Evolutionary conservation across 495 filamentous ascomycete genomes (phyloP), one percentile per base, ranked within the genome.

Genomic region (Articulospora tetracladia): DNA sequence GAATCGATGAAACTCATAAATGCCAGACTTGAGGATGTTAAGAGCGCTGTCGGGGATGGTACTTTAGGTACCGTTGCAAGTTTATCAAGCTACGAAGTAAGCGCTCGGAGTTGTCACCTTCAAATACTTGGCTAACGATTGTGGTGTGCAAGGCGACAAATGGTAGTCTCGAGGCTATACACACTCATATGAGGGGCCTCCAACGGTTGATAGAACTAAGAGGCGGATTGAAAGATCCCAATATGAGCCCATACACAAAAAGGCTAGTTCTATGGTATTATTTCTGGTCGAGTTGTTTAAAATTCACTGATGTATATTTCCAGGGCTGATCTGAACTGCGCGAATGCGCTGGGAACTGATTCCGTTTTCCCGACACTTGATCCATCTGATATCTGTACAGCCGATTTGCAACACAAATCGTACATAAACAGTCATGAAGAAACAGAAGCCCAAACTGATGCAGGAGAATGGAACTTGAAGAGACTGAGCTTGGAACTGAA

Each of bases 241-340:
- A 27, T 4, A 32, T 32, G 30, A 53, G 34, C n/a, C 58, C 34
- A 11, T 60, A 54, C 27, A 25, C 50, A 17, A 44, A 15, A 28
- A 17, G 52, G 1, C 39, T 60, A n/a, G 20, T 60, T n/a, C 39
- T 60, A 15, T 60, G 58, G 58, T 60, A 60, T 15, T 3, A 50
- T 55, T 7, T 28, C 26, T 7, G 20, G 1, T 10, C 22, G 44
- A 1, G 3, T 6, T 22, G 25, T 19, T 23, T 17, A 27, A 23
- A 20, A 53, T n/a, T 39, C 12, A 34, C 30, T 59, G 10, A 53
- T 4, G 2, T 44, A 15, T 59, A 2, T 2, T 39, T 24, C 1
- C n/a, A 60, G 58, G 58, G 51, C 58, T 11, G 58, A 60, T 44
- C 24, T 60, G 6, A 60, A 60, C 22, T 60, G 58, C 34, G 58